Percentiles rank a stretch among this genome's conserved stretches.
Conservation (phyloP, 75 land plant species). For the Ceratopteris richardii region DNA sequence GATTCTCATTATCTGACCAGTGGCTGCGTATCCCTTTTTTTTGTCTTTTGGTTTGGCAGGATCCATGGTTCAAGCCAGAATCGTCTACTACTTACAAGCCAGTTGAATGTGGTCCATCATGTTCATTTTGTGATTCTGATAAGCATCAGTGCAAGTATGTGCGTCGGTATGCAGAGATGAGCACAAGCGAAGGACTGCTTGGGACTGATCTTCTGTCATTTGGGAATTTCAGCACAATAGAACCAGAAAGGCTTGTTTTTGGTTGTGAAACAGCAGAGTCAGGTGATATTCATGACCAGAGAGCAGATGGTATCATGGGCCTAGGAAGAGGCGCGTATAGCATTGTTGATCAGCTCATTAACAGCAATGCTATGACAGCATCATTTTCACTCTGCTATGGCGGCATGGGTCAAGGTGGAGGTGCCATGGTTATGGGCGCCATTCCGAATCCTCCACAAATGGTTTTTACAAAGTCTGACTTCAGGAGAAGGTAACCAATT, state of each 20-base stretch:
- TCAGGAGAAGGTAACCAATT: conserved; percentile 65
- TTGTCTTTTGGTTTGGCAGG: conserved; percentile 60
- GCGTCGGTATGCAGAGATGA: conserved; percentile 91
- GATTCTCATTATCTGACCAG: no score
- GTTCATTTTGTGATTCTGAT: conserved; percentile 52
- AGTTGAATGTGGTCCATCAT: conserved; percentile 61
- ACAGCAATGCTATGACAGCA: conserved; percentile 55
- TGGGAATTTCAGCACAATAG: conserved; percentile 61
- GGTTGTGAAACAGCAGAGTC: conserved; percentile 94
- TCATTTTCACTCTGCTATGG: conserved; percentile 96
- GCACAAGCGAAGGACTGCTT: conserved; percentile 88
- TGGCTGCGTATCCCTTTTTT: no score
- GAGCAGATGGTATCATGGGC: conserved; percentile 99
- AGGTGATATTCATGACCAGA: conserved; percentile 84
- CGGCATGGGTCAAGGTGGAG: conserved; percentile 93
- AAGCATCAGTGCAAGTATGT: conserved; percentile 60
- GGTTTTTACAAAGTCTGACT: conserved; percentile 81
- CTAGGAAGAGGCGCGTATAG: conserved; percentile 88
- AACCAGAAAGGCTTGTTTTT: conserved; percentile 69
- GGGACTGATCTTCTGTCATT: conserved; percentile 75
- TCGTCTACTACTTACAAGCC: conserved; percentile 66
- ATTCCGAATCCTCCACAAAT: conserved; percentile 60
- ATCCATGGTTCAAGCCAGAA: conserved; percentile 80
- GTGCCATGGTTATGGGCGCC: conserved; percentile 92
- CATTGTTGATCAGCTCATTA: conserved; percentile 92